Conservation (phyloP, 2,329 filamentous ascomycete genomes). For the Ceratocystis lukuohia region DNA sequence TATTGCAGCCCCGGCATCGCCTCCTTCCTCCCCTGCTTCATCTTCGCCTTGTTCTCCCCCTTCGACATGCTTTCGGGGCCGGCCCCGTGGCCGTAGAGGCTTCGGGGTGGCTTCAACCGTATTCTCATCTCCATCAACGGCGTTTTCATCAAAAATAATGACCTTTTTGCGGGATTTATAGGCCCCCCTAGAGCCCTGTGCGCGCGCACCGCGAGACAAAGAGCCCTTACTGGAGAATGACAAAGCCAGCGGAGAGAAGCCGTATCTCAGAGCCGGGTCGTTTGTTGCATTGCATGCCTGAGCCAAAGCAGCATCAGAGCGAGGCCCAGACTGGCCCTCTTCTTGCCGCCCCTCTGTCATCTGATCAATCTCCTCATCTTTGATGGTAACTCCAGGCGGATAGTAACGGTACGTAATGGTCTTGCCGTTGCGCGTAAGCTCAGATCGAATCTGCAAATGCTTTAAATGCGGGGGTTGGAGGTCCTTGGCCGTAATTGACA, state of each 20-base stretch:
- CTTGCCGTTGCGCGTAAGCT: conserved; percentile 19
- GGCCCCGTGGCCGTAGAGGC: background rate
- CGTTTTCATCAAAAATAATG: conserved; percentile 13
- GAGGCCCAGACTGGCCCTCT: too few relatives aligned
- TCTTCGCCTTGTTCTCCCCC: background rate
- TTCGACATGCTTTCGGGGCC: conserved; percentile 1
- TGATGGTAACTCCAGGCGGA: conserved; percentile 4
- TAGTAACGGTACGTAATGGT: conserved; percentile 20
- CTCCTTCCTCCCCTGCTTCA: background rate
- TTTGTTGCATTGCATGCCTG: background rate
- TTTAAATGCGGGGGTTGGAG: conserved; percentile 31
- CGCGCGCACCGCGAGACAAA: background rate
- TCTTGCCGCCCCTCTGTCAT: background rate
- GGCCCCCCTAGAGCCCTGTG: background rate
- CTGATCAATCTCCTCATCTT: background rate
- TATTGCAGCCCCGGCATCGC: background rate
- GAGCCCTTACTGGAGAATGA: background rate
- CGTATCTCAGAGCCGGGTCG: conserved; percentile 15
- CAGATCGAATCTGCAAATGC: conserved; percentile 27
- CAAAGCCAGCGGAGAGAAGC: conserved; percentile 12
- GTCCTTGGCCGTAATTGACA: conserved; percentile 24
- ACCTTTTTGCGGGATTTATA: conserved; percentile 16
- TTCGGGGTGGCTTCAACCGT: background rate
- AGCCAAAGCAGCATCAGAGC: background rate
- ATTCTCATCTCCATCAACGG: background rate